Base-by-base conservation (phyloP, 1,139 yeast species). In the Zhuliangozyma blackwelliae region DNA sequence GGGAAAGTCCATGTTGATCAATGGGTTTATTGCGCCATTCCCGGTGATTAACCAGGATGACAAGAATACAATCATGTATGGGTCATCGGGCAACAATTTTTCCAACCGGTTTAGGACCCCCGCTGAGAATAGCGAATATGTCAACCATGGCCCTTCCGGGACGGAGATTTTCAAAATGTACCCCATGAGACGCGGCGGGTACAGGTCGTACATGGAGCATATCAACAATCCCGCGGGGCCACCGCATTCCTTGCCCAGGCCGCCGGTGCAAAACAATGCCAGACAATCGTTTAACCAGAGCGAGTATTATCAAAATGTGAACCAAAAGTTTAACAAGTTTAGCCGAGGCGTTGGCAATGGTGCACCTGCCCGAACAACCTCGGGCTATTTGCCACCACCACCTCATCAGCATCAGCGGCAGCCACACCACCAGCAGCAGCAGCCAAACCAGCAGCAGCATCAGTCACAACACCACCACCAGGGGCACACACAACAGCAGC, bases 1-100 rank as follows among this genome's bases (percentile, higher is more conserved):
- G 5, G 84, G 86, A 37, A 92, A 92, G 55, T 83, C 95, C 3
- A 85, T 92, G 86, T 65, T 92, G 21, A 61, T 92, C 43, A 85
- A 82, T 37, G 97, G 97, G 0, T 86, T 71, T 49, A 77, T 81
- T 41, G 73, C 88, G 2, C 81, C 80, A 41, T 62, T 63, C 16
- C 70, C 72, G 10, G 82, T 82, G 2, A 66, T 90, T 34, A 77
- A 79, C 3, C 77, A 73, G 32, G 83, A 82, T 39, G 96, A 89
- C 54, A 74, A 72, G 37, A 86, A 82, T 42, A 66, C 74, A n/a
- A 67, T 88, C 22, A 50, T 69, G 33, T 77, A 77, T 47, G 63
- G 68, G 3, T 47, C 31, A 48, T 55, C 41, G 48, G 57, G 37
- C 57, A 60, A 11, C 10, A 5, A 27, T 9, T 32, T 29, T 12